These are phyloP conservation scores for Cicer pinnatifidum DNA, from an alignment of 306 rosid genomes.

Conservation along the genomic window DNA sequence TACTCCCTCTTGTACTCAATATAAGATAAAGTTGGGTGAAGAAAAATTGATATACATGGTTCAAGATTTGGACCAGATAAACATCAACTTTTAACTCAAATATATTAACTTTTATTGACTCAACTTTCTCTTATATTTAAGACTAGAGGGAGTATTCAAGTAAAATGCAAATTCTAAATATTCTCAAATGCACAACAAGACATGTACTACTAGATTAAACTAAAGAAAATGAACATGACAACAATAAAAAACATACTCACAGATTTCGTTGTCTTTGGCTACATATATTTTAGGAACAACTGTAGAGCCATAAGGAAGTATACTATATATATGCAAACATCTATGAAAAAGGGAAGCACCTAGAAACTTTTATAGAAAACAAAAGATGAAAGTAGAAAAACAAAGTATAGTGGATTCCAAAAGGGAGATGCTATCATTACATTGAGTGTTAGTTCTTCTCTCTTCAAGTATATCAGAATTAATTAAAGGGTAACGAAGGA, in stretches of 20 bases:
- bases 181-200: conserved; percentile 4
- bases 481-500: conserved; percentile 21
- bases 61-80: too few relatives aligned
- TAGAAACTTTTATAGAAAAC: conserved; percentile 3
- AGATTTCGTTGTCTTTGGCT: conserved; percentile 17
- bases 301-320: conserved; percentile 13
- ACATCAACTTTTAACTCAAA: too few relatives aligned
- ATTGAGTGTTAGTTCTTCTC: conserved; percentile 27
- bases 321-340: conserved; percentile 7
- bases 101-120: too few relatives aligned
- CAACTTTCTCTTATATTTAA: too few relatives aligned
- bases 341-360: conserved; percentile 28
- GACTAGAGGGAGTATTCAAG: too few relatives aligned
- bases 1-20: background rate
- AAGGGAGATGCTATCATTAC: conserved; percentile 43
- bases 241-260: conserved; percentile 41
- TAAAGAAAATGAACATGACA: conserved; percentile 33
- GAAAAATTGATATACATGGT: too few relatives aligned
- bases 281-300: conserved; percentile 7
- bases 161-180: background rate
- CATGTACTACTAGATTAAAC: conserved; percentile 18
- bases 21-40: too few relatives aligned
- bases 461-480: conserved; percentile 2
- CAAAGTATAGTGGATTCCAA: conserved; percentile 47
- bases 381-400: conserved; percentile 32